Evolutionary conservation across 768 basidiomycete species (phyloP), one percentile per base, ranked within the genome.

Genomic region (Podaxis sp.): DNA sequence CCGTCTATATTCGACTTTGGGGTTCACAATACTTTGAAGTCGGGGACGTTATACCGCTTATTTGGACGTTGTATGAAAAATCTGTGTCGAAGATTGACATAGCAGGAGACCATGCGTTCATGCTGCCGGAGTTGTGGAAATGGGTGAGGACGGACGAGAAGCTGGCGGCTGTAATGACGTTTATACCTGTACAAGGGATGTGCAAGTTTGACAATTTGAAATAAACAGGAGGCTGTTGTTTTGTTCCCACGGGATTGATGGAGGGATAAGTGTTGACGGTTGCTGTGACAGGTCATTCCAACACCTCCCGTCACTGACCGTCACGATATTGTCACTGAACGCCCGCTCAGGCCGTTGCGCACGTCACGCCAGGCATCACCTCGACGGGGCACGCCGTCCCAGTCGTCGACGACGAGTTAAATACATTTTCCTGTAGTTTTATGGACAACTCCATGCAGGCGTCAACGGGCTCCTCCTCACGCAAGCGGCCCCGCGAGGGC

Each of bases 401-500:
- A 64, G 60, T 65, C 48, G 64, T 51, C 62, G 66, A 67, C 55
- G 63, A 67, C 57, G 61, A 64, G 55, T 36, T 56, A 51, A 65
- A 57, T 52, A 65, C 33, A 58, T 56, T 59, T 44, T 61, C 53
- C 46, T 40, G 39, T 26, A 26, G 30, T 57, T 64, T 55, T 48
- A 71, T 74, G 72, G 69, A 72, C 63, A 64, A 56, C 52, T 67
- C 65, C 66, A 68, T 75, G 62, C 71, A 74, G 57, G 65, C 68
- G 36, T 65, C 69, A 1, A 64, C 72, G 4, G 54, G 71, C 58
- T 70, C 68, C 59, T 68, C 72, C 9, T 75, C 77, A 36, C 75
- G 81, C 55, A 89, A 87, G 74, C 82, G 88, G 26, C 76, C 84
- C 46, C 81, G 89, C 67, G 80, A 91, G 72, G 85, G 88, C 79